Conservation (phyloP, 306 rosid species). For the Morella rubra region DNA sequence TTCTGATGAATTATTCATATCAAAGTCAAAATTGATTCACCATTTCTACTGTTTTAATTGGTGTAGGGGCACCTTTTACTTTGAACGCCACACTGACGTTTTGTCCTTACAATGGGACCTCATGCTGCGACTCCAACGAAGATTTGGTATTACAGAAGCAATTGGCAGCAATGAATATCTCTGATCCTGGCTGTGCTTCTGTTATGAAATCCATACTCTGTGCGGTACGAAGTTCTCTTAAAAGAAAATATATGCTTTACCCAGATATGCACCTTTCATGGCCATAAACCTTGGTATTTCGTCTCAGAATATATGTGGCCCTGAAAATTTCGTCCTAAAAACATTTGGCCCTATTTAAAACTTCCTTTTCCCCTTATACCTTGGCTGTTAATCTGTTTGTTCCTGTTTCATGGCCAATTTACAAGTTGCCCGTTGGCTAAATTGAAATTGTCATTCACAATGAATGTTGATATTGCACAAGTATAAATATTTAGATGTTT, state of each 20-base stretch:
- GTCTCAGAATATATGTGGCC: neutral
- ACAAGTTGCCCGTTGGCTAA: neutral
- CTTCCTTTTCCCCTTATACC: neutral
- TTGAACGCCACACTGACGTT: constrained; percentile 54
- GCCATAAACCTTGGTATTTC: too few species aligned
- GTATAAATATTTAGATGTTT: neutral
- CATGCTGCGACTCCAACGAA: constrained; percentile 77
- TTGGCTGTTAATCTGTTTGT: neutral
- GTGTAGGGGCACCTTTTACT: constrained; percentile 66
- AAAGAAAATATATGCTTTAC: neutral
- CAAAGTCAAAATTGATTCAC: constrained; percentile 1
- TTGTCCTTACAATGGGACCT: constrained; percentile 77
- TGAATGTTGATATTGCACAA: neutral
- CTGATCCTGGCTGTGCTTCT: constrained; percentile 70
- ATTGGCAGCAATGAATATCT: constrained; percentile 60
- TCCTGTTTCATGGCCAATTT: neutral
- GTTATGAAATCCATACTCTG: constrained; percentile 76
- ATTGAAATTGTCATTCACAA: neutral
- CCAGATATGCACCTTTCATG: neutral
- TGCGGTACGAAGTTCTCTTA: constrained; percentile 53
- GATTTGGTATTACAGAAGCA: constrained; percentile 67
- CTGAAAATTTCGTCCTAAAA: neutral
- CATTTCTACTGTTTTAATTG: constrained; percentile 21
- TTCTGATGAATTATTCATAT: constrained; percentile 1
- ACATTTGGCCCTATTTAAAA: neutral